phyloP scores from a whole-genome alignment of 1,284 basidiomycete genomes.

The Gomphus bonarii region DNA sequence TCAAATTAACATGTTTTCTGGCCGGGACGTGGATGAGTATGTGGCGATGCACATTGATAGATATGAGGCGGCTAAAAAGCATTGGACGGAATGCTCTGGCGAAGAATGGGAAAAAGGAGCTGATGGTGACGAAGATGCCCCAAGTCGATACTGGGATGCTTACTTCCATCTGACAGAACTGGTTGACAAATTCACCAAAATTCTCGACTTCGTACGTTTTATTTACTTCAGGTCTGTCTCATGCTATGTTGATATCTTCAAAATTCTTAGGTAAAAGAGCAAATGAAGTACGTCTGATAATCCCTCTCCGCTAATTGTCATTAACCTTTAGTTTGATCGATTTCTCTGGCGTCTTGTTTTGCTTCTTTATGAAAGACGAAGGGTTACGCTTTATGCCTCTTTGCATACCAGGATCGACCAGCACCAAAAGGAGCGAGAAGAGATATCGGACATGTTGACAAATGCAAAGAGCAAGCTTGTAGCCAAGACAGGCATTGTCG shows the following conservation, averaged over 20 bases:
- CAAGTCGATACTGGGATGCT: background rate
- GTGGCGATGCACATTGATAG: slow-evolving; percentile 10
- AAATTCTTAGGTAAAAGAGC: slow-evolving; percentile 13
- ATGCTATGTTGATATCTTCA: background rate
- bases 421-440: slow-evolving; percentile 10
- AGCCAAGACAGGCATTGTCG: slow-evolving; percentile 12
- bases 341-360: background rate
- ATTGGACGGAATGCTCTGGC: slow-evolving; percentile 14
- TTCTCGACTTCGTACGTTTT: slow-evolving; percentile 13
- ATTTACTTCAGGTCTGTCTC: background rate
- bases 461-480: slow-evolving; percentile 13
- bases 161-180: slow-evolving; percentile 11
- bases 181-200: slow-evolving; percentile 9
- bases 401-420: slow-evolving; percentile 12
- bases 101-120: slow-evolving; percentile 16
- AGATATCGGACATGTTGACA: slow-evolving; percentile 11
- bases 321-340: background rate
- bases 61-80: slow-evolving; percentile 14
- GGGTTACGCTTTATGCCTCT: slow-evolving; percentile 12
- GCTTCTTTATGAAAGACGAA: too few relatives aligned
- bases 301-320: background rate
- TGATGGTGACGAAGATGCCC: slow-evolving; percentile 7
- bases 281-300: slow-evolving; percentile 12
- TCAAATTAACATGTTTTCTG: background rate
- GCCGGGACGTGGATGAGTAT: slow-evolving; percentile 13